Base-by-base conservation (phyloP, 2,329 filamentous ascomycete species). In the Aspergillus vadensis region DNA sequence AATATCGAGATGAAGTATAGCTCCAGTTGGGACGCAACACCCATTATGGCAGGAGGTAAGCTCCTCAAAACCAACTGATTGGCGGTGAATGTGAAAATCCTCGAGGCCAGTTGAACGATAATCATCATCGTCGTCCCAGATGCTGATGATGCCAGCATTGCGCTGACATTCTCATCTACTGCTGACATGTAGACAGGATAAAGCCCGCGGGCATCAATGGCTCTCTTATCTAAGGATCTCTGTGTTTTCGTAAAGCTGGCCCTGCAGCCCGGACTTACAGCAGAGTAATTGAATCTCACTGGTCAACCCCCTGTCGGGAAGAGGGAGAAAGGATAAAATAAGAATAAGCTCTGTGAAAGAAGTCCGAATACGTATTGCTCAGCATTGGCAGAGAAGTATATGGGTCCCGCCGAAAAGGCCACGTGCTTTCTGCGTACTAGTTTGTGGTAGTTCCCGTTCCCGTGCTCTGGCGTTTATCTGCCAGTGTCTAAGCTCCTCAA, bases 1-100 rank as follows among this genome's bases (percentile, higher is more conserved):
- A 99, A 83, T n/a, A 96, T 88, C 0, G 92, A 92, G 48, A 96
- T 89, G 61, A 94, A 93, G 75, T 93, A 97, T 0, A 98, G 87
- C 70, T 99, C 95, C 3, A 99, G 84, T 75, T 97, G 95, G 0
- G 93, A 89, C 2, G 93, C 90, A 5, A 96, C 83, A 5, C 94
- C 95, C 1, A 99, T 85, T 0, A 96, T 83, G 60, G 89, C 85
- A 0, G 95, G 93, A 1, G 92, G 96, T 48, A 98, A 81, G 73
- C 91, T 94, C 38, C 94, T 91, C 7, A 99, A 84, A 30, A 99
- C 85, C 39, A 96, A 76, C 76, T 99, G 94, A 78, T 98, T 99
- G 72, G 95, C 90, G 67, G 89, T 77, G 77, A 99, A 99, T 23
- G 94, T 98, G 65, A 96, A 81, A 57, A 89, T 88, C 62, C 94